A percentile compares a stretch with the other conserved stretches of the same genome.
Conservation (phyloP, 768 basidiomycete genomes). For the Lactarius pseudohatsudake region DNA sequence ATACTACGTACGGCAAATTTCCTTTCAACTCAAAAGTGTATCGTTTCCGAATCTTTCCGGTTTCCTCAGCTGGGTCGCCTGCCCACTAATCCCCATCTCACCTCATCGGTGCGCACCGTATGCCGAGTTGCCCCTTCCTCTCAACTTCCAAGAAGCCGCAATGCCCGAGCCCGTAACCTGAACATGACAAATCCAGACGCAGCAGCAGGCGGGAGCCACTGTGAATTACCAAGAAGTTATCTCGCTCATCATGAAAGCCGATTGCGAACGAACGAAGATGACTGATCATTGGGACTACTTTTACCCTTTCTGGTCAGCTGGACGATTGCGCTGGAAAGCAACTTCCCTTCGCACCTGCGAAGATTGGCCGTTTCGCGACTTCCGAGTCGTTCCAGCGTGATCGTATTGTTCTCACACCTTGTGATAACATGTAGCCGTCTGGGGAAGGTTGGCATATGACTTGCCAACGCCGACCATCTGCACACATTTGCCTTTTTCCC, state of each 20-base stretch:
- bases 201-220: background rate
- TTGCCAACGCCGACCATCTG: background rate
- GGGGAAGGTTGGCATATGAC: conserved; percentile 23
- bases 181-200: conserved; percentile 12
- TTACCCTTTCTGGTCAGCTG: background rate
- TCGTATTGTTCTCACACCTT: conserved; percentile 10
- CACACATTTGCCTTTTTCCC: conserved; percentile 7
- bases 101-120: background rate
- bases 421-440: conserved; percentile 13
- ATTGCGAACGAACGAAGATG: background rate
- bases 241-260: background rate
- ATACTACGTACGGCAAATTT: background rate
- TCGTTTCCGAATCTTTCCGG: conserved; percentile 1
- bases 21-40: background rate
- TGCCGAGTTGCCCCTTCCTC: background rate
- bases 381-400: conserved; percentile 16
- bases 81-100: background rate
- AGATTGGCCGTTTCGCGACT: conserved; percentile 7
- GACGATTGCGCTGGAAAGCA: conserved; percentile 3
- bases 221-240: background rate
- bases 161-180: background rate
- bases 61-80: background rate
- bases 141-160: background rate
- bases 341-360: conserved; percentile 3
- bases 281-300: background rate